Evolutionary conservation across 768 basidiomycete species (phyloP).

Genomic region (Solioccasus polychromus): DNA sequence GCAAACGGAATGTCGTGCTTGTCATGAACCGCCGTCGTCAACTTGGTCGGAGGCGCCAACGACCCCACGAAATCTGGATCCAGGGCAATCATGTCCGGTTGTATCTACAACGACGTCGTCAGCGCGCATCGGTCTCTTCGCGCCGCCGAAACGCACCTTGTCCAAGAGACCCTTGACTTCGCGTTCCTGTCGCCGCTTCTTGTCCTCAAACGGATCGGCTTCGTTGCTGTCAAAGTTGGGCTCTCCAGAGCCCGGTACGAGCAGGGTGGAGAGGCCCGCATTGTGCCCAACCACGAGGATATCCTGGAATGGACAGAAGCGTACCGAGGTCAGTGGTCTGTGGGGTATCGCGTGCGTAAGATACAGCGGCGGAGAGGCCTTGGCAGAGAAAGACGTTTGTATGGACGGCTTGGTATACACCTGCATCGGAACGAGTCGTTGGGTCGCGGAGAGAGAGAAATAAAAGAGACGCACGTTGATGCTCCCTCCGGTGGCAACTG

Average conservation of each 20-base stretch:
- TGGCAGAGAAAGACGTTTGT: constrained; percentile 48
- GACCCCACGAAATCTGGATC: constrained; percentile 76
- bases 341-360: constrained; percentile 83
- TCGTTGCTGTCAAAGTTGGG: constrained; percentile 92
- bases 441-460: too few species aligned
- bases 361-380: constrained; percentile 74
- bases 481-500: constrained; percentile 76
- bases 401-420: constrained; percentile 72
- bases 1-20: constrained; percentile 57
- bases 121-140: too few species aligned
- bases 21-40: constrained; percentile 50
- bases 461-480: constrained; percentile 66
- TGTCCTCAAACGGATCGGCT: constrained; percentile 92
- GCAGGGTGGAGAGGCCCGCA: constrained; percentile 75
- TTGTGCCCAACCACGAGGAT: constrained; percentile 76
- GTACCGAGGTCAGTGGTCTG: constrained; percentile 68
- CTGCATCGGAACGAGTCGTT: constrained; percentile 33
- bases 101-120: constrained; percentile 64
- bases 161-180: constrained; percentile 91
- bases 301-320: constrained; percentile 91
- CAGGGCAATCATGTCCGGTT: constrained; percentile 87
- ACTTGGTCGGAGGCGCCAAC: constrained; percentile 57
- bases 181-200: constrained; percentile 75
- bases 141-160: constrained; percentile 53
- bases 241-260: constrained; percentile 92